Base-by-base conservation (phyloP, 2,329 filamentous ascomycete species). In the Fusarium pseudocircinatum region DNA sequence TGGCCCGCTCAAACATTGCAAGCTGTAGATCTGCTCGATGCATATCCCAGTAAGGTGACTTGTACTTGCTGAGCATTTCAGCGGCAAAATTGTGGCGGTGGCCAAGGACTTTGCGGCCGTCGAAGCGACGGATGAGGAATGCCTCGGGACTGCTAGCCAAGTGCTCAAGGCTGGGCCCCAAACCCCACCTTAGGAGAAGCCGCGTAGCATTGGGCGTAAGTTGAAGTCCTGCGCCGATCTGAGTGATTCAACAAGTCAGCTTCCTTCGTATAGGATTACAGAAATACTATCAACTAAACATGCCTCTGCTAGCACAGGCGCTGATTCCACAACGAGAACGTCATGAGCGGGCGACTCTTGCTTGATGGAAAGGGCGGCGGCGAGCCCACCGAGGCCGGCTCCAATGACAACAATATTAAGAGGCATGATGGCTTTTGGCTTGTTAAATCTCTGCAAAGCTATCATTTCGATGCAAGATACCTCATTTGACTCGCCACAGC, bases 1-100 rank as follows among this genome's bases (percentile, higher is more conserved):
- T 42, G 22, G 40, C 22, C 14, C 22, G 34, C 18, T 66, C 40
- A 26, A 66, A 61, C 49, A 66, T 54, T 22, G 56, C 63, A 8
- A 60, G 63, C 36, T 66, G 63, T 24, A 66, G 56, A 61, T 66
- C 63, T 24, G 57, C 63, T 16, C 63, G 63, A 39, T 66, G 63
- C 47, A 66, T 54, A 15, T 66, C 56, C 47, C 56, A 60, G 26
- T 60, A 66, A 14, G 26, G 56, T 44, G 63, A 60, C 32, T 50
- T 34, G 40, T 66, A 66, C 47, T 60, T 61, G 20, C 43, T 42
- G 32, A 60, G 63, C 40, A 65, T 65, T 26, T 65, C 54, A 28
- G 47, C 49, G 24, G 54, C 54, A 36, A 65, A 65, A 39, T 49
- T 46, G 18, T 60, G 46, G 16, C 56, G 46, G 32, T 60, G 47